Percentiles rank a stretch among this genome's conserved stretches.
Evolutionary conservation across 768 basidiomycete genomes (phyloP).

Genomic region (Collybia sordida): DNA sequence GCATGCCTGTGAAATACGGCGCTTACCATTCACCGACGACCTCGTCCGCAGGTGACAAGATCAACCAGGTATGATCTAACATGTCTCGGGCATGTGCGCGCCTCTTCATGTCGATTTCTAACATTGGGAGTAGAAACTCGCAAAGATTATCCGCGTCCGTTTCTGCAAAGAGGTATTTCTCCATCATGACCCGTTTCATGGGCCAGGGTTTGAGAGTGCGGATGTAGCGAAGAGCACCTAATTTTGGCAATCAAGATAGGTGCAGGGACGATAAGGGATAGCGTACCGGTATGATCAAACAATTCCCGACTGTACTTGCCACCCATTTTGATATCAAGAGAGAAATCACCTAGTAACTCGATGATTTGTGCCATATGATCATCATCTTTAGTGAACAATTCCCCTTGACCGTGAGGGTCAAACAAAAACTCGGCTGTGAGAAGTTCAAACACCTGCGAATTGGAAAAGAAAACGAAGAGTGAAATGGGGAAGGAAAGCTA

Average conservation of each 20-base stretch:
- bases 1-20: constrained; percentile 14
- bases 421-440: constrained; percentile 91
- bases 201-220: constrained; percentile 78
- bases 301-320: constrained; percentile 85
- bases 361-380: constrained; percentile 97
- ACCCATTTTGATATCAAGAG: constrained; percentile 72
- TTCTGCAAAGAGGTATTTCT: constrained; percentile 80
- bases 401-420: constrained; percentile 81
- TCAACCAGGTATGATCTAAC: constrained; percentile 75
- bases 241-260: neutral
- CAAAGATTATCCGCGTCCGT: constrained; percentile 59
- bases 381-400: constrained; percentile 87
- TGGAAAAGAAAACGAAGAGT: constrained; percentile 2
- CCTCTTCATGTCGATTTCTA: constrained; percentile 64
- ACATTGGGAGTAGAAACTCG: constrained; percentile 74
- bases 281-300: constrained; percentile 71
- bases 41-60: constrained; percentile 37
- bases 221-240: constrained; percentile 74
- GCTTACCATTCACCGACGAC: constrained; percentile 44
- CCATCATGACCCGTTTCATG: constrained; percentile 77
- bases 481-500: neutral
- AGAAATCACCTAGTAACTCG: constrained; percentile 83
- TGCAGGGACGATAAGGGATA: neutral
- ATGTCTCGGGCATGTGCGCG: constrained; percentile 74
- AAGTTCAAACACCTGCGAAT: constrained; percentile 73